These are phyloP conservation scores for Lotus japonicus DNA, from an alignment of 306 rosid species.

Conservation along the genomic window DNA sequence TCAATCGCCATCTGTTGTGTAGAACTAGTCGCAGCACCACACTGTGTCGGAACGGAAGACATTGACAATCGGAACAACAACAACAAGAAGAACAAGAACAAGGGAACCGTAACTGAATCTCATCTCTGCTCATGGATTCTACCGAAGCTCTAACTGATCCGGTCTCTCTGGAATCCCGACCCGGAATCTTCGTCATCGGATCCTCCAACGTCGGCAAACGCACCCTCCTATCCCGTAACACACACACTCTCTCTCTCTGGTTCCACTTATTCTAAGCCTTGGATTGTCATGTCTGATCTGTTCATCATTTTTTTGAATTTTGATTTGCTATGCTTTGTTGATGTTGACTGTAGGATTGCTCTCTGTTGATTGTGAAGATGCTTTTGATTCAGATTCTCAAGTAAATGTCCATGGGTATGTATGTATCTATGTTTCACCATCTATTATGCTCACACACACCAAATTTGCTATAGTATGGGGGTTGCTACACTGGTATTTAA, in stretches of 20 bases:
- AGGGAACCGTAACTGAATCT: neutral
- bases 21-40: too few relatives aligned
- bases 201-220: constrained; percentile 77
- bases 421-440: neutral
- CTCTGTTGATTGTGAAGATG: constrained; percentile 53
- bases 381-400: constrained; percentile 49
- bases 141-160: constrained; percentile 22
- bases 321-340: constrained; percentile 6
- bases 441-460: too few relatives aligned
- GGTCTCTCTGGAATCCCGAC: constrained; percentile 47
- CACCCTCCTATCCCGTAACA: constrained; percentile 68
- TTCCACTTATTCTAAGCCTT: neutral
- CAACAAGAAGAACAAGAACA: too few relatives aligned
- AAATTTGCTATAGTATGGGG: too few relatives aligned
- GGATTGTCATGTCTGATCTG: too few relatives aligned
- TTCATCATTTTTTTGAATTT: too few relatives aligned
- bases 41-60: too few relatives aligned
- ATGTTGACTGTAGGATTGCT: constrained; percentile 48
- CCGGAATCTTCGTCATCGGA: constrained; percentile 65
- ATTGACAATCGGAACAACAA: too few relatives aligned
- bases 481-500: too few relatives aligned
- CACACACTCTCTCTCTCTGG: neutral
- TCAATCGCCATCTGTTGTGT: too few relatives aligned
- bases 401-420: constrained; percentile 60
- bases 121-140: constrained; percentile 1